These are phyloP conservation scores for Blumeriella jaapii DNA, from an alignment of 2,329 filamentous ascomycete species.

Conservation along the genomic window DNA sequence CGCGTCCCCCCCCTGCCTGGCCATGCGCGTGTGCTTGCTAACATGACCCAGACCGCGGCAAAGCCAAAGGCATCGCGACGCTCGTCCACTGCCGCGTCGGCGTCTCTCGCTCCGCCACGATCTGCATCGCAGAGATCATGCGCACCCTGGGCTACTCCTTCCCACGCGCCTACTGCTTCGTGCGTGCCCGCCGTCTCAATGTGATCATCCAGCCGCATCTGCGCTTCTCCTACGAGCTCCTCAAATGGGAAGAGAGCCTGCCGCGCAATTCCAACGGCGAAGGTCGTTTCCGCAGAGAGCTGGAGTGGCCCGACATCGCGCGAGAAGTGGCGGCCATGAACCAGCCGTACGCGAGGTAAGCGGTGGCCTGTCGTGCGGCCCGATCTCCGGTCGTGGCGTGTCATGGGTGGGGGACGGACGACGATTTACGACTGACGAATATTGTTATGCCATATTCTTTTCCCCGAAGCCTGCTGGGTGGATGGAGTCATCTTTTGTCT, in stretches of 20 bases:
- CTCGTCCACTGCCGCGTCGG: conserved; percentile 94
- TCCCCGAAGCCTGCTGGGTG: not conserved
- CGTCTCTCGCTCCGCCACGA: conserved; percentile 89
- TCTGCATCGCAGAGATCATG: conserved; percentile 99
- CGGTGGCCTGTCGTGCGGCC: no score
- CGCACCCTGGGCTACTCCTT: conserved; percentile 67
- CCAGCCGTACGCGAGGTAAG: conserved; percentile 68
- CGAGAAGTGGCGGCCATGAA: conserved; percentile 95
- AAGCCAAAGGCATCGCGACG: conserved; percentile 66
- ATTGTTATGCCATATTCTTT: conserved; percentile 14
- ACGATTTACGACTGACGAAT: conserved; percentile 11
- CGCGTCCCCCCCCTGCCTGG: conserved; percentile 28
- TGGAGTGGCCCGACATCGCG: conserved; percentile 84
- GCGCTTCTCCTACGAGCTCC: conserved; percentile 84
- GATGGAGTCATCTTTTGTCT: not conserved
- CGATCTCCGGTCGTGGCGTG: no score
- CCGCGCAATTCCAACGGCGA: conserved; percentile 32
- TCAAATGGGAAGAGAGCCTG: conserved; percentile 87
- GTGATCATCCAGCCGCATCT: conserved; percentile 98
- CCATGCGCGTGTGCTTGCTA: conserved; percentile 9
- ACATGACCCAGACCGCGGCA: conserved; percentile 56
- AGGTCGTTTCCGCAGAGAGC: conserved; percentile 35
- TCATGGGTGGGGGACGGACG: not conserved
- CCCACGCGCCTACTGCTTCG: conserved; percentile 90
- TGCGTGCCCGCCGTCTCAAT: conserved; percentile 81